phyloP scores from a whole-genome alignment of 768 basidiomycete species.

The Auriscalpium orientale region DNA sequence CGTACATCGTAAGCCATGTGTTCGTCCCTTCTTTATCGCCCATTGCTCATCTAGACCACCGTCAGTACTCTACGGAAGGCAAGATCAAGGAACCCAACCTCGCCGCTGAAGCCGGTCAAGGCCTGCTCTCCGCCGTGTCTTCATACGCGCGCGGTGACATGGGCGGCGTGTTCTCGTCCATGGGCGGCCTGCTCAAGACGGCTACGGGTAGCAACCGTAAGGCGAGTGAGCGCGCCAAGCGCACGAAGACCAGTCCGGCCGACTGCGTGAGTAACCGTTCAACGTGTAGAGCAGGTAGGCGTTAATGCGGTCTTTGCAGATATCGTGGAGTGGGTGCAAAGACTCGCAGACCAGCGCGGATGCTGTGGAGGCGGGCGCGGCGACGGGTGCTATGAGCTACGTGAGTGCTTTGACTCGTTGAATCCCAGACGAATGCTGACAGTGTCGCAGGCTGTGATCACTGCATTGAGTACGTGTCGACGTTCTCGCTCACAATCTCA shows the following conservation, averaged over 20 bases:
- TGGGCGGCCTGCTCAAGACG: slow-evolving; percentile 67
- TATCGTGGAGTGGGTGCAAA: slow-evolving; percentile 81
- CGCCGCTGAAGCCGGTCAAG: slow-evolving; percentile 80
- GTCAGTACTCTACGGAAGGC: slow-evolving; percentile 88
- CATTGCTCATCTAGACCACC: not conserved
- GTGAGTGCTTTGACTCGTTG: slow-evolving; percentile 33
- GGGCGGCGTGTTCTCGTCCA: slow-evolving; percentile 65
- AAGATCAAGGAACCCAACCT: slow-evolving; percentile 93
- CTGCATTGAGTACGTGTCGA: slow-evolving; percentile 40
- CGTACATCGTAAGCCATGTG: slow-evolving; percentile 22
- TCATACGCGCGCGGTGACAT: slow-evolving; percentile 79
- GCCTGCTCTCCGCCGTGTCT: slow-evolving; percentile 67
- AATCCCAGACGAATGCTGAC: not conserved
- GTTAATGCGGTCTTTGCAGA: slow-evolving; percentile 32
- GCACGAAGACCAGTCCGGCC: slow-evolving; percentile 69
- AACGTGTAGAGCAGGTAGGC: not conserved
- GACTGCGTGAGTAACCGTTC: slow-evolving; percentile 60
- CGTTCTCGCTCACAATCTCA: not conserved
- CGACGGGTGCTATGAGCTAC: slow-evolving; percentile 78
- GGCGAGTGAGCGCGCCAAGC: slow-evolving; percentile 48
- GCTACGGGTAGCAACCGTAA: slow-evolving; percentile 60
- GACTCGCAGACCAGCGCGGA: slow-evolving; percentile 83
- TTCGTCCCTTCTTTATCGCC: not conserved
- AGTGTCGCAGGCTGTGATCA: slow-evolving; percentile 47
- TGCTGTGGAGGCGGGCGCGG: slow-evolving; percentile 60